phyloP scores from a whole-genome alignment of 2,329 filamentous ascomycete species.

The Sporothrix brunneoviolacea region DNA sequence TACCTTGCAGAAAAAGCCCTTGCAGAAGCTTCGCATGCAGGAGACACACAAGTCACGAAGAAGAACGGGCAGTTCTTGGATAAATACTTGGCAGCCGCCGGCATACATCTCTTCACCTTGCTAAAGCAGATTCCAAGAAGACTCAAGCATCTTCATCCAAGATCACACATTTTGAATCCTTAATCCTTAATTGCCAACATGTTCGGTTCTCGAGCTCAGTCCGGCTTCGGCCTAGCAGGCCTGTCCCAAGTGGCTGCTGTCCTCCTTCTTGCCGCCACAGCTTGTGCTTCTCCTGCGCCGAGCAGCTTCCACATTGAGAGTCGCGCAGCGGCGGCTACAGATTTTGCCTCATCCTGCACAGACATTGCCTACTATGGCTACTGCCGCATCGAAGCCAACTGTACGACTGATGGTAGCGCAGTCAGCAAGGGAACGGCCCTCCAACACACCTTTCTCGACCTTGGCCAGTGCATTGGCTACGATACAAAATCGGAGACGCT shows the following conservation, averaged over 20 bases:
- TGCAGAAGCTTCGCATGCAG: background rate
- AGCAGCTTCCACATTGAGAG: background rate
- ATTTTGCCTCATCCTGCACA: conserved; percentile 12
- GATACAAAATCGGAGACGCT: background rate
- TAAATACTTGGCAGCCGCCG: no score
- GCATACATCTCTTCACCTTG: no score
- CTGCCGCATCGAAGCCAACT: conserved; percentile 17
- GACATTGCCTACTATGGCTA: conserved; percentile 15
- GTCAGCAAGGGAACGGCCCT: background rate
- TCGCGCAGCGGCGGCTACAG: background rate
- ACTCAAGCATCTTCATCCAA: no score
- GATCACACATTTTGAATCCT: no score
- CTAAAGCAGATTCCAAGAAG: no score
- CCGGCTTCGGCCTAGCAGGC: background rate
- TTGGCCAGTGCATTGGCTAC: conserved; percentile 16
- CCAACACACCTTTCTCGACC: conserved; percentile 14
- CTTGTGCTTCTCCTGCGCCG: background rate
- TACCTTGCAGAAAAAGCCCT: conserved; percentile 5
- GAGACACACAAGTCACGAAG: background rate
- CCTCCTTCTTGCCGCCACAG: background rate
- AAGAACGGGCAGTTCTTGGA: background rate
- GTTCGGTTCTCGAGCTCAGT: background rate
- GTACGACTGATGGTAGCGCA: conserved; percentile 9
- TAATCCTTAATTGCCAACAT: background rate
- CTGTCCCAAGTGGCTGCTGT: background rate